Evolutionary conservation across 139 green algal species (phyloP).

Genomic region (Closterium sp.): DNA sequence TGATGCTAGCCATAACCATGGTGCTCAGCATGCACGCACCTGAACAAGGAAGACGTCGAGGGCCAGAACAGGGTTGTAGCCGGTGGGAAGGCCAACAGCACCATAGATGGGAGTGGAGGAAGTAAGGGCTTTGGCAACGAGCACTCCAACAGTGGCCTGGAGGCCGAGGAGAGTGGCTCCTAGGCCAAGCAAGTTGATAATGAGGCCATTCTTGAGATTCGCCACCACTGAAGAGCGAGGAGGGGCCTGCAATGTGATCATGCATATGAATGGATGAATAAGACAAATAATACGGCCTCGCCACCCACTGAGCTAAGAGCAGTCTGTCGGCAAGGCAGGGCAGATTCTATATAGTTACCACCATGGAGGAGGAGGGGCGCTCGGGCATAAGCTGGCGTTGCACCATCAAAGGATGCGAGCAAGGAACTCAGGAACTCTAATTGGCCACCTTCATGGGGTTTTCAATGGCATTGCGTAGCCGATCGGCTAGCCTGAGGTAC

Average conservation of each 20-base stretch:
- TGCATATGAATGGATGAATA: neutral
- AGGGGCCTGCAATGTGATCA: slow-evolving; percentile 32
- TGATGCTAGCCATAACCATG: too few species aligned
- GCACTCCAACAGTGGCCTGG: slow-evolving; percentile 85
- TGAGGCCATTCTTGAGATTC: slow-evolving; percentile 67
- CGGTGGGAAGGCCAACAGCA: slow-evolving; percentile 48
- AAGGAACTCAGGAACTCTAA: neutral
- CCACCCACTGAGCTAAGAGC: neutral
- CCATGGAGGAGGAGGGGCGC: neutral
- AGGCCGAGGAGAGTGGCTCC: slow-evolving; percentile 77
- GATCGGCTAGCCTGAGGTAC: slow-evolving; percentile 46
- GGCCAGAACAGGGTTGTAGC: slow-evolving; percentile 93
- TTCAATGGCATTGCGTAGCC: slow-evolving; percentile 23
- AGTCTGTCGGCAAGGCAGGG: neutral
- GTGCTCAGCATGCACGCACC: slow-evolving; percentile 50
- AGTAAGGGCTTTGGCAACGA: slow-evolving; percentile 96
- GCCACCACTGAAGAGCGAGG: slow-evolving; percentile 54
- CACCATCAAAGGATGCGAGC: neutral
- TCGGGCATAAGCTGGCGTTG: neutral
- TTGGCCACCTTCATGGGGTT: slow-evolving; percentile 42
- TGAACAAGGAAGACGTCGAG: slow-evolving; percentile 99
- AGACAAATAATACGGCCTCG: neutral
- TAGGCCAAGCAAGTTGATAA: slow-evolving; percentile 82
- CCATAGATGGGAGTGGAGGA: slow-evolving; percentile 77
- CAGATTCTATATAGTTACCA: neutral